Percentiles rank a stretch among this genome's conserved stretches.
These are phyloP conservation scores for Penicillium sp. DNA, from an alignment of 2,329 filamentous ascomycete species.

Conservation along the genomic window DNA sequence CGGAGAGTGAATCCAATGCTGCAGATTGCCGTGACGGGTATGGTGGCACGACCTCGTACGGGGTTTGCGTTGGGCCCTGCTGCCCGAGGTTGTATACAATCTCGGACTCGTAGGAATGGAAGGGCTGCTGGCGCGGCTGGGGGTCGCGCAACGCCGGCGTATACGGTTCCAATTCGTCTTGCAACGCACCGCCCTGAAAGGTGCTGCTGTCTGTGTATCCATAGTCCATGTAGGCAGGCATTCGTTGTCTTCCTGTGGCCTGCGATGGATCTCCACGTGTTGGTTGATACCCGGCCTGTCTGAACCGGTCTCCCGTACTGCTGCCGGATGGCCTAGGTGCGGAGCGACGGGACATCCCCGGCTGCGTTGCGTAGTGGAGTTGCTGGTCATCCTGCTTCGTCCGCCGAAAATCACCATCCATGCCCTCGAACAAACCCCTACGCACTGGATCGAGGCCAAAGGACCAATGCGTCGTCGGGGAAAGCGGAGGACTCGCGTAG, in stretches of 20 bases:
- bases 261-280: constrained; percentile 46
- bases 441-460: constrained; percentile 61
- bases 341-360: constrained; percentile 54
- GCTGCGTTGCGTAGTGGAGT: constrained; percentile 60
- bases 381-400: constrained; percentile 75
- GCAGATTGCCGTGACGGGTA: constrained; percentile 78
- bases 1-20: constrained; percentile 76
- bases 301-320: constrained; percentile 51
- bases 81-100: constrained; percentile 82
- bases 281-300: constrained; percentile 35
- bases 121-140: constrained; percentile 56
- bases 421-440: constrained; percentile 65
- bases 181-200: constrained; percentile 51
- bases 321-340: constrained; percentile 56
- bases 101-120: constrained; percentile 62
- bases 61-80: constrained; percentile 62
- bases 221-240: constrained; percentile 54
- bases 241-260: constrained; percentile 39
- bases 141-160: constrained; percentile 66
- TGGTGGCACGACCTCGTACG: constrained; percentile 76
- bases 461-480: constrained; percentile 68
- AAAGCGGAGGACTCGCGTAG: constrained; percentile 66
- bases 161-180: constrained; percentile 64
- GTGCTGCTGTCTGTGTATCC: constrained; percentile 64
- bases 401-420: constrained; percentile 78